These are phyloP conservation scores for Triangularia verruculosa DNA, from an alignment of 2,329 filamentous ascomycete genomes.

Conservation along the genomic window DNA sequence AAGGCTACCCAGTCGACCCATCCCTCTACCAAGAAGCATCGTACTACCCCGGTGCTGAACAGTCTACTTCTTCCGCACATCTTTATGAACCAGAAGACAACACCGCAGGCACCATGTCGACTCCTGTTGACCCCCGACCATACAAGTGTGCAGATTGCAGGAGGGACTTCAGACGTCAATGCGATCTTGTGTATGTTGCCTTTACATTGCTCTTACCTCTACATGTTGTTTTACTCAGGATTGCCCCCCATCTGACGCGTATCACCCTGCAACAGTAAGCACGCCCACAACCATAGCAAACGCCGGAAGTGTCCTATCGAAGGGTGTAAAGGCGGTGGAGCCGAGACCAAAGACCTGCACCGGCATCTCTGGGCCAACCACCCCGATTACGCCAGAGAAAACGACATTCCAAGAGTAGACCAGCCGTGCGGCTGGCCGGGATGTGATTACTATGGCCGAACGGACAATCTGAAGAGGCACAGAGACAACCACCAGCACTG, in stretches of 20 bases:
- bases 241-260: not conserved
- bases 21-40: not conserved
- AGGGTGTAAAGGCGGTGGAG: not conserved
- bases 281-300: conserved; percentile 19
- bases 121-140: not conserved
- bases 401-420: conserved; percentile 3
- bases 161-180: not conserved
- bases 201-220: not conserved
- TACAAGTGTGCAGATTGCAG: not conserved
- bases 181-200: conserved; percentile 8
- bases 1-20: not conserved
- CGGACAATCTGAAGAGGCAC: conserved; percentile 23
- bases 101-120: not conserved
- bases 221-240: too few relatives aligned
- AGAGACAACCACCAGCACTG: conserved; percentile 7
- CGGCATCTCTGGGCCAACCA: conserved; percentile 24
- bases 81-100: not conserved
- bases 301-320: conserved; percentile 3
- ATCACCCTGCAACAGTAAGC: conserved; percentile 11
- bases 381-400: not conserved
- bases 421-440: not conserved
- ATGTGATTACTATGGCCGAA: conserved; percentile 15
- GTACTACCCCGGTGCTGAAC: not conserved
- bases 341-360: conserved; percentile 19
- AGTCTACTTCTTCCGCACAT: not conserved